Base-by-base conservation (phyloP, 306 rosid genomes). In the Crataegus laevigata region DNA sequence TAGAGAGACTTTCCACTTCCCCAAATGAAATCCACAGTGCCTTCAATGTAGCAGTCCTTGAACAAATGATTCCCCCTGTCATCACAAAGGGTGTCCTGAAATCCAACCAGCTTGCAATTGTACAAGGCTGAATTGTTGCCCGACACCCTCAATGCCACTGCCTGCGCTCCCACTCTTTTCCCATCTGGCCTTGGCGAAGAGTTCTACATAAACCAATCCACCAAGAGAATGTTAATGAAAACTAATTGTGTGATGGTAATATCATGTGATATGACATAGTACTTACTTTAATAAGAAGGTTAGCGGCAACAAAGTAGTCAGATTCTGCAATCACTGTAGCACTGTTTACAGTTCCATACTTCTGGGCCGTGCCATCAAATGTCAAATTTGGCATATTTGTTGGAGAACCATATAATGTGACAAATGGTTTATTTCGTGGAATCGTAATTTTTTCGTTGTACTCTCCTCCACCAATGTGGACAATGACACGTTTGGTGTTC, bases 311-410 rank as follows among this genome's bases (percentile, higher is more conserved):
- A 8, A 87, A 89, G 47, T 91, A 86, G 14, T 71, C 68, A 11
- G 89, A 70, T 51, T 69, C 22, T 0, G 65, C 88, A 8, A 76
- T 74, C 50, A 89, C 52, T 3, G 88, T 79, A 0, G 89, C 97
- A 66, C 97, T 88, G 0, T 90, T 82, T 8, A 90, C 83, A 0
- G 93, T 92, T 42, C 97, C 97, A 40, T 71, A 87, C 59, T 72
- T 8, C 0, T 3, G 13, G 0, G 92, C 82, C 1, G 84, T 85
- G 4, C 92, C 96, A 1, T 13, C 68, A 34, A 1, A 88, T 0
- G 84, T 83, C 57, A 92, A 36, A 21, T 30, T 87, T 1, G 96
- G 88, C 72, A 79, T 78, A 21, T 72, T 64, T 0, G 3, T 10
- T 2, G 87, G 86, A 8, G 34, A 47, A 0, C 86, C 97, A 66